A percentile compares a stretch with the other conserved stretches of the same genome.
These are phyloP conservation scores for Sporobolomyces pararoseus DNA, from an alignment of 768 basidiomycete genomes.

Conservation along the genomic window DNA sequence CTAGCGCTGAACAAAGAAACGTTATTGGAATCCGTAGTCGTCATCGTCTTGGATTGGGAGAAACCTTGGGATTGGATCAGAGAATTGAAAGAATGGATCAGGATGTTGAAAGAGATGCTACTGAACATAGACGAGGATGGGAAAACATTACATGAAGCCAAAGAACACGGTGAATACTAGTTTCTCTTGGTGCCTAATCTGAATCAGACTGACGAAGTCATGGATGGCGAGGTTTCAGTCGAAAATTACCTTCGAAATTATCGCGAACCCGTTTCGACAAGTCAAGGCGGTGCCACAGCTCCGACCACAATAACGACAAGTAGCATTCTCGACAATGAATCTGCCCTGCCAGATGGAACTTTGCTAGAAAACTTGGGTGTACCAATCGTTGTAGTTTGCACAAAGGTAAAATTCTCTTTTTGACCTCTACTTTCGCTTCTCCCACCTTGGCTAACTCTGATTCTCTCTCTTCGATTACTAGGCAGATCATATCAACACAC, in stretches of 20 bases:
- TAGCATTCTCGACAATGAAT: conserved; percentile 17
- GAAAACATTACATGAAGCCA: too few relatives aligned
- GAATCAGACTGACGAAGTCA: too few relatives aligned
- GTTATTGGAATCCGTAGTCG: conserved; percentile 67
- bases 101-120: conserved; percentile 78
- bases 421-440: too few relatives aligned
- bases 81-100: conserved; percentile 77
- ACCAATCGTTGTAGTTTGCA: conserved; percentile 82
- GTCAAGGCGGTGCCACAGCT: not conserved
- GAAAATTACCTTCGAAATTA: conserved; percentile 36
- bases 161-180: too few relatives aligned
- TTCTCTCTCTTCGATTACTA: too few relatives aligned
- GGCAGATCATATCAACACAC: conserved; percentile 43
- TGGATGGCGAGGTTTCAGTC: conserved; percentile 18
- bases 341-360: conserved; percentile 79
- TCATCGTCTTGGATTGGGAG: conserved; percentile 93
- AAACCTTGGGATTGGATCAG: conserved; percentile 85
- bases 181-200: too few relatives aligned
- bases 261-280: conserved; percentile 21
- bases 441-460: too few relatives aligned
- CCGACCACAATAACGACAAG: not conserved
- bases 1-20: conserved; percentile 37
- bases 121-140: not conserved
- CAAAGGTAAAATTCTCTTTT: too few relatives aligned
- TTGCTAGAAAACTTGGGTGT: conserved; percentile 83